phyloP scores from a whole-genome alignment of 108 stramenopile species.

The Conticribra guillardii region DNA sequence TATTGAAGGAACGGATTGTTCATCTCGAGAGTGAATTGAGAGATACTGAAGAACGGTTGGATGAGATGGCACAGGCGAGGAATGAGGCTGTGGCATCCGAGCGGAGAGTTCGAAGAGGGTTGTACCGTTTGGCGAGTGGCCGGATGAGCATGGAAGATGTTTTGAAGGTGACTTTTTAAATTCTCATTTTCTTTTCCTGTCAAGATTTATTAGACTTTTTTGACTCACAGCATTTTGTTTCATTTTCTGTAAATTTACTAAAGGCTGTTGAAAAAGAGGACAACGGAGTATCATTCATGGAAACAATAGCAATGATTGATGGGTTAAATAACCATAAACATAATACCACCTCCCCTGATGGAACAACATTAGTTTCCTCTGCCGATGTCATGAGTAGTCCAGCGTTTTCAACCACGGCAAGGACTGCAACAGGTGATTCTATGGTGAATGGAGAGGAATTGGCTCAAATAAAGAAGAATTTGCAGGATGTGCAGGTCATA shows the following conservation, averaged over 20 bases:
- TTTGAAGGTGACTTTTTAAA: constrained; percentile 53
- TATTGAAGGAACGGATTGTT: constrained; percentile 55
- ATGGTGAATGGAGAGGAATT: constrained; percentile 48
- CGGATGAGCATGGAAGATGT: constrained; percentile 72
- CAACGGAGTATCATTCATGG: constrained; percentile 51
- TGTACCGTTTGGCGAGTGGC: constrained; percentile 78
- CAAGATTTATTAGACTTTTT: not conserved
- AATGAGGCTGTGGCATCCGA: constrained; percentile 74
- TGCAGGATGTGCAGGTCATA: constrained; percentile 64
- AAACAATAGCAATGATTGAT: constrained; percentile 49
- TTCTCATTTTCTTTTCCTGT: not conserved
- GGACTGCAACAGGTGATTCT: constrained; percentile 23
- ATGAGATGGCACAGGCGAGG: constrained; percentile 68
- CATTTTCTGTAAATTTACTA: no score
- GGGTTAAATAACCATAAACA: constrained; percentile 33
- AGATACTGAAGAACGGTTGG: constrained; percentile 32
- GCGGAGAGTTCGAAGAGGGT: constrained; percentile 72
- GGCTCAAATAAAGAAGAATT: constrained; percentile 55
- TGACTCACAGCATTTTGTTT: not conserved
- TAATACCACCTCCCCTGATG: constrained; percentile 47
- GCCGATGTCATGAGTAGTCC: constrained; percentile 47
- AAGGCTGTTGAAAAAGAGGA: constrained; percentile 64
- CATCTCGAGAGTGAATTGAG: constrained; percentile 32
- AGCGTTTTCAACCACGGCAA: constrained; percentile 17
- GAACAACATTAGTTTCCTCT: constrained; percentile 21